Percentiles rank a stretch among this genome's conserved stretches.
phyloP scores from a whole-genome alignment of 257 asterid species.

The Solanum chiquidenum region DNA sequence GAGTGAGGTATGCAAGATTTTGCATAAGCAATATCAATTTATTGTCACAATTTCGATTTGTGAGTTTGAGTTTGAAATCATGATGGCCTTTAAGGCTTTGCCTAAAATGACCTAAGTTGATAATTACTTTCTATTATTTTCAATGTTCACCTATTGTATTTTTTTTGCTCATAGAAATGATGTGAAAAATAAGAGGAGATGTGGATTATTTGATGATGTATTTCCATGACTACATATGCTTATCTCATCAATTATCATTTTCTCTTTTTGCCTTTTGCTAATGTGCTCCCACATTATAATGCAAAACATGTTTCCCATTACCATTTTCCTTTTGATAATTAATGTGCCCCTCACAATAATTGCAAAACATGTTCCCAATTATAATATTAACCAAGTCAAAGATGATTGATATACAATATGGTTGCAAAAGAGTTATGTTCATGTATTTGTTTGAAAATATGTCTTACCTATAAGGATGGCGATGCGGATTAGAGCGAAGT shows the following conservation, averaged over 20 bases:
- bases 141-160: background rate
- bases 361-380: background rate
- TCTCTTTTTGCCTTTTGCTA: background rate
- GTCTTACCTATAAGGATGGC: background rate
- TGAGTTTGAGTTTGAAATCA: background rate
- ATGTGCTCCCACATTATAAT: background rate
- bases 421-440: background rate
- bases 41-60: background rate
- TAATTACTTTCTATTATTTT: too few species aligned
- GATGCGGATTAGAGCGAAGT: too few species aligned
- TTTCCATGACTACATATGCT: background rate
- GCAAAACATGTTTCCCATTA: background rate
- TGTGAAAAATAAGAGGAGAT: background rate
- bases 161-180: background rate
- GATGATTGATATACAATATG: background rate
- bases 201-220: background rate
- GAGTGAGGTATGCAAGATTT: background rate
- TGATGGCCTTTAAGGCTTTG: background rate
- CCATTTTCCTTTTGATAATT: background rate
- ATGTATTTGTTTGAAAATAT: background rate
- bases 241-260: background rate
- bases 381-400: background rate
- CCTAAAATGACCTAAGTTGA: background rate
- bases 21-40: background rate
- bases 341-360: background rate